Evolutionary conservation across 1,284 basidiomycete species (phyloP), one percentile per base, ranked within the genome.

Genomic region (Melampsora occidentalis): DNA sequence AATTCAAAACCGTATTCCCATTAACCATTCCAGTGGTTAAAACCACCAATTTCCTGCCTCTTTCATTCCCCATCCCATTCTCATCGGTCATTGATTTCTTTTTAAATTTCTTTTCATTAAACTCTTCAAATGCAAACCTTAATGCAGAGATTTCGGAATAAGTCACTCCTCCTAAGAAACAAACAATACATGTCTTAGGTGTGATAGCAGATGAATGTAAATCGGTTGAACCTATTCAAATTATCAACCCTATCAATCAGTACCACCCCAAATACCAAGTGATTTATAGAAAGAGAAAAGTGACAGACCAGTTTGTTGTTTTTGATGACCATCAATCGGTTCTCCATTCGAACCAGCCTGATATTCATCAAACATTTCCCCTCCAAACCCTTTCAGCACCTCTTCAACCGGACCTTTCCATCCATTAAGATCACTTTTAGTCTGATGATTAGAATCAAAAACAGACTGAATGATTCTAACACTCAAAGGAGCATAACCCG

Each of bases 91-190:
- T 57, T 5, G 53, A 22, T n/a, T 51, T 53, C 31, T 81, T 67
- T 81, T 80, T 80, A 89, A 87, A 77, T 88, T 87, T 83, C 96
- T 91, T 90, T 18, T 61, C 28, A 33, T 73, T 66, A 28, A 65
- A 63, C 33, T 59, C 31, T 22, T 66, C 59, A 63, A 68, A 76
- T 20, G 65, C 65, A 46, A 93, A 97, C 81, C 97, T 86, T 79
- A 99, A 83, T 10, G 96, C 95, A 25, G 95, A 90, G 72, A 99
- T 92, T 85, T 99, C 97, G 7, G 96, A 95, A 81, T 92, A 97
- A 6, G 97, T 99, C 82, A 95, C 95, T 2, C 97, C 97, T 48
- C 97, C 97, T n/a, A 99, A 85, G 88, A 98, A 98, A 85, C 97
- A 97, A 12, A 99, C 92, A 28, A 97, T 88, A 57, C 53, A 57